Evolutionary conservation across 352 stramenopile genomes (phyloP).

Genomic region (Hyaloperonospora brassicae): DNA sequence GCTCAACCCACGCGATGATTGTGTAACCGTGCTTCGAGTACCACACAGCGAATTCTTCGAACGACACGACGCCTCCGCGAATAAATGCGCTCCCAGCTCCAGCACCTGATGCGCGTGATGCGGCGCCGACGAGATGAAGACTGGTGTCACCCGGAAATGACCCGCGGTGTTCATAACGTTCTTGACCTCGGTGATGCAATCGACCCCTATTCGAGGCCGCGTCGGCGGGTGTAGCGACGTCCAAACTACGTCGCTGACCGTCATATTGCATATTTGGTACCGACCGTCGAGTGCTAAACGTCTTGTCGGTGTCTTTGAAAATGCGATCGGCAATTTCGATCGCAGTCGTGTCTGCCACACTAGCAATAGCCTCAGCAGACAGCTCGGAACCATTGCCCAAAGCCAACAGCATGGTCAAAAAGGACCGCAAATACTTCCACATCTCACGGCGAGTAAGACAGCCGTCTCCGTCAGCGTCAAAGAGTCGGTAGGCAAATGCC

Average conservation of each 20-base stretch:
- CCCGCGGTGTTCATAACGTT: constrained; percentile 60
- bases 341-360: constrained; percentile 67
- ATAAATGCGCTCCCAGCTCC: constrained; percentile 68
- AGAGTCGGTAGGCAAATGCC: constrained; percentile 83
- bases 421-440: constrained; percentile 90
- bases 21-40: constrained; percentile 76
- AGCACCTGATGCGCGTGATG: constrained; percentile 39
- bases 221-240: constrained; percentile 41
- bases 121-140: constrained; percentile 47
- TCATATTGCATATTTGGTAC: constrained; percentile 18
- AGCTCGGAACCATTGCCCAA: constrained; percentile 86
- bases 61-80: constrained; percentile 65
- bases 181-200: constrained; percentile 20
- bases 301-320: constrained; percentile 80
- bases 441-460: constrained; percentile 88
- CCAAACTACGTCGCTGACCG: constrained; percentile 49
- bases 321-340: constrained; percentile 79
- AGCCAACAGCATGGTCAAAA: constrained; percentile 91
- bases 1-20: constrained; percentile 82
- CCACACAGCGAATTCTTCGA: constrained; percentile 82
- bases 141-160: constrained; percentile 56
- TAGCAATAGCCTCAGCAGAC: constrained; percentile 73
- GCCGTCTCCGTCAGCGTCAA: constrained; percentile 87
- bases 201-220: constrained; percentile 29
- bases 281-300: constrained; percentile 44